Percentiles rank a stretch among this genome's conserved stretches.
phyloP scores from a whole-genome alignment of 805 yeast species.

The Tetrapisispora phaffii region DNA sequence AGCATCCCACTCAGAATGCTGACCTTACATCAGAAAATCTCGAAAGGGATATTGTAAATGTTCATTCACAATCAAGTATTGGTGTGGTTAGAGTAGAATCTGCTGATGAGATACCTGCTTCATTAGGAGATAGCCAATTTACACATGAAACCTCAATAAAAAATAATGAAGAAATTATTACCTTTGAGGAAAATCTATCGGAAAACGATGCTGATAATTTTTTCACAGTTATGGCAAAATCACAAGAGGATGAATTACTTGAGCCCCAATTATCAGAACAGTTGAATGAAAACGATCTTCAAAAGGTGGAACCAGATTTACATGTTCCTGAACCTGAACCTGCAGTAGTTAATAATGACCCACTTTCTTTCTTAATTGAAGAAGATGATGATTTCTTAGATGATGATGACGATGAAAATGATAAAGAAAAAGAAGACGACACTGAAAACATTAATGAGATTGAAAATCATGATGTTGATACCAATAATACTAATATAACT shows the following conservation, averaged over 20 bases:
- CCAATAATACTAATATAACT: constrained; percentile 19
- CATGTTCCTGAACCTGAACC: not conserved
- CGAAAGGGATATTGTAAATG: no score
- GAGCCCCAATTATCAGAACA: no score
- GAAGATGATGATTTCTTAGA: not conserved
- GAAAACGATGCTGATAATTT: not conserved
- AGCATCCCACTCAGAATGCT: not conserved
- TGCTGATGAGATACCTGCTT: no score
- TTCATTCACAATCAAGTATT: no score
- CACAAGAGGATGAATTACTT: no score
- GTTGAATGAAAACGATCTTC: not conserved
- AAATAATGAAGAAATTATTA: not conserved
- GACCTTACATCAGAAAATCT: no score
- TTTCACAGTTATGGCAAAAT: not conserved
- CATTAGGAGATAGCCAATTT: no score
- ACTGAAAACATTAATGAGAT: not conserved
- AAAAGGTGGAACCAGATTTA: not conserved
- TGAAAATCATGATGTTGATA: not conserved
- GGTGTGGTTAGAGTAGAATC: no score
- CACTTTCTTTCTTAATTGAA: not conserved
- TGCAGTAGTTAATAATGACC: not conserved
- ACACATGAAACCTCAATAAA: no score
- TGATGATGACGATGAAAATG: not conserved
- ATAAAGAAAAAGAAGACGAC: no score
- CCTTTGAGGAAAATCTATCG: not conserved